phyloP scores from a whole-genome alignment of 345 rosid species.

The Trapa bicornis region DNA sequence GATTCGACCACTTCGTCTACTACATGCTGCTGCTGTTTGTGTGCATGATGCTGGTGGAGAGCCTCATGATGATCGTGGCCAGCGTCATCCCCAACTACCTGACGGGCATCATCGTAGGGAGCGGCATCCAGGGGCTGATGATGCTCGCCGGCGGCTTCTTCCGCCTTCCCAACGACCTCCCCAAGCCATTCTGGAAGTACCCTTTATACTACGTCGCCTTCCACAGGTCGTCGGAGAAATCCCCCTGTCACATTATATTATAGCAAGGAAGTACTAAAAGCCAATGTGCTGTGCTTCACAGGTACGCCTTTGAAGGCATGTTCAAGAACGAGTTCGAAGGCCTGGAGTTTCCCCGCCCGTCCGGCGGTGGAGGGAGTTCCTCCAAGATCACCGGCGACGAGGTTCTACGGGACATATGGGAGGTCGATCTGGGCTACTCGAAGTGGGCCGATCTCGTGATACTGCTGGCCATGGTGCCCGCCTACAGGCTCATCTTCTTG shows the following conservation, averaged over 20 bases:
- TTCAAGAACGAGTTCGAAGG: slow-evolving; percentile 12
- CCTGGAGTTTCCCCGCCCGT: slow-evolving; percentile 12
- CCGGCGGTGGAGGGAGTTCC: not conserved
- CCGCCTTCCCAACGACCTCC: slow-evolving; percentile 7
- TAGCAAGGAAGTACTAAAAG: too few species aligned
- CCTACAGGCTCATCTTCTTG: slow-evolving; percentile 5
- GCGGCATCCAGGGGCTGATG: slow-evolving; percentile 4
- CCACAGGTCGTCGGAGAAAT: not conserved
- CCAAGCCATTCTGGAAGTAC: slow-evolving; percentile 8
- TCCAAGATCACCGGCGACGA: slow-evolving; percentile 16
- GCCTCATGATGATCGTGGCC: slow-evolving; percentile 8
- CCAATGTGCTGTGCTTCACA: not conserved
- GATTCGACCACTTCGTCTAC: slow-evolving; percentile 8
- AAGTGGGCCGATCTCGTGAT: slow-evolving; percentile 25
- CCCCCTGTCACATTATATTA: too few species aligned
- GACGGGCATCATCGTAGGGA: slow-evolving; percentile 4
- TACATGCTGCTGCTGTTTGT: not conserved
- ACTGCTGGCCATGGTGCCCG: slow-evolving; percentile 6
- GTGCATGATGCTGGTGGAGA: slow-evolving; percentile 5
- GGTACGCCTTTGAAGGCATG: slow-evolving; percentile 9
- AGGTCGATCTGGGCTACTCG: slow-evolving; percentile 8
- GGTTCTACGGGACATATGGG: slow-evolving; percentile 13
- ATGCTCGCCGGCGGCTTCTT: slow-evolving; percentile 2
- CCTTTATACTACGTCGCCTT: slow-evolving; percentile 11
- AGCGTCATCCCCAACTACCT: slow-evolving; percentile 6